Evolutionary conservation across 441 rosid genomes (phyloP).

Genomic region (Rhodomyrtus psidioides): DNA sequence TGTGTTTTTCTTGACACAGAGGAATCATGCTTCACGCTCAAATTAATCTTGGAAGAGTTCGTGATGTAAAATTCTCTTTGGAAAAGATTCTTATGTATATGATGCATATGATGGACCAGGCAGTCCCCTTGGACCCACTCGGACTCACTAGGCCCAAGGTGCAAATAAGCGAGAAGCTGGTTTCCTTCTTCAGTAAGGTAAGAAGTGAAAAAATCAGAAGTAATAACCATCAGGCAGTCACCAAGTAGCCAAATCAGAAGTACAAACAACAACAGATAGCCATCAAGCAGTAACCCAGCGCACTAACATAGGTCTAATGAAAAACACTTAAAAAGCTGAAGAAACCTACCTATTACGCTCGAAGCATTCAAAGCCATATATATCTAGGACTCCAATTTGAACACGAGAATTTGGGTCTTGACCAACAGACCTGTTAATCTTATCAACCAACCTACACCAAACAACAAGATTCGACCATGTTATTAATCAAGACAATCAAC

Average conservation of each 20-base stretch:
- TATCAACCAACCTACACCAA: slow-evolving; percentile 75
- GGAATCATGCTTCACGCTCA: not conserved
- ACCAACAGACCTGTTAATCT: slow-evolving; percentile 84
- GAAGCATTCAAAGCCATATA: slow-evolving; percentile 96
- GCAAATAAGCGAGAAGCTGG: not conserved
- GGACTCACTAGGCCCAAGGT: not conserved
- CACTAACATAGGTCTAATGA: not conserved
- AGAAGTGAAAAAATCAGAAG: not conserved
- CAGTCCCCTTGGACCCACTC: not conserved
- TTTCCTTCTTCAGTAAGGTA: not conserved
- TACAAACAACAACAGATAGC: not conserved
- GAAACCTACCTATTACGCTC: slow-evolving; percentile 65
- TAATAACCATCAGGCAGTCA: not conserved
- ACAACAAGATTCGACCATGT: slow-evolving; percentile 6
- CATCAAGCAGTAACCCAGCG: not conserved
- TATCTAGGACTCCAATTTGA: slow-evolving; percentile 91
- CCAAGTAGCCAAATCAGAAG: not conserved
- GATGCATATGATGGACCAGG: not conserved
- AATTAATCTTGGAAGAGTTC: not conserved
- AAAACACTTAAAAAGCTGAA: not conserved
- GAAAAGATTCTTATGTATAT: not conserved
- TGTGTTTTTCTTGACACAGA: not conserved
- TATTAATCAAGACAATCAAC: not conserved
- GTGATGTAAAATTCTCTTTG: not conserved
- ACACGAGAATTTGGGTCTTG: slow-evolving; percentile 66